Percentiles rank a stretch among this genome's conserved stretches.
Evolutionary conservation across 768 basidiomycete genomes (phyloP).

Genomic region (Serendipita sp.): DNA sequence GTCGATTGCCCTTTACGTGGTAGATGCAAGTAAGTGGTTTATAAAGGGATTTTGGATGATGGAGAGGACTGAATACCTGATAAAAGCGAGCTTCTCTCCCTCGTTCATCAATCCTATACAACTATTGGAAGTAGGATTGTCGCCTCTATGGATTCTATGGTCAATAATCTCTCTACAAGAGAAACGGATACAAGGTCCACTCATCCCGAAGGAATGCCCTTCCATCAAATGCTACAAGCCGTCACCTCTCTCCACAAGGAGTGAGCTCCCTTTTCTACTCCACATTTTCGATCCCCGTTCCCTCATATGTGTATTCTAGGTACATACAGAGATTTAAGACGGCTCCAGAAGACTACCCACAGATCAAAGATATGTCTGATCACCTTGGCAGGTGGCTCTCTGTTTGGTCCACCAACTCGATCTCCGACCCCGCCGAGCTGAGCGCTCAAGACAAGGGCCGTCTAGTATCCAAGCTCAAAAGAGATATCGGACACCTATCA

Average conservation of each 20-base stretch:
- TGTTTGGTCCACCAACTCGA: not conserved
- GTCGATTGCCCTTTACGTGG: constrained; percentile 37
- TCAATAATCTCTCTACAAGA: constrained; percentile 19
- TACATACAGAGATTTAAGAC: not conserved
- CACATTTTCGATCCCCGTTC: too few relatives aligned
- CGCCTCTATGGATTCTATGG: constrained; percentile 22
- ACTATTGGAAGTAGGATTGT: constrained; percentile 25
- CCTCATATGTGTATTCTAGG: not conserved
- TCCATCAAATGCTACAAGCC: constrained; percentile 28
- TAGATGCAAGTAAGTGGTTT: constrained; percentile 30
- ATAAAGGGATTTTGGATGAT: not conserved
- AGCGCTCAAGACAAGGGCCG: not conserved
- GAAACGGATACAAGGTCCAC: constrained; percentile 15
- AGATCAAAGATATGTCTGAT: not conserved
- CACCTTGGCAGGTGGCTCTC: not conserved
- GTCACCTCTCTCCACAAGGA: constrained; percentile 34
- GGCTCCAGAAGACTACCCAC: not conserved
- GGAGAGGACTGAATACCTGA: not conserved
- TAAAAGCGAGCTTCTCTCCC: constrained; percentile 28
- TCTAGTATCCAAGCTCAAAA: not conserved
- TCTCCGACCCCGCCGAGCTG: not conserved
- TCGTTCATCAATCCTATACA: constrained; percentile 30
- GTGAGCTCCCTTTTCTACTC: constrained; percentile 21
- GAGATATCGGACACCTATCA: not conserved
- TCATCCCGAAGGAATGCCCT: constrained; percentile 16